These are phyloP conservation scores for Ceratorhiza oryzae-sativae DNA, from an alignment of 1,284 basidiomycete genomes.

Conservation along the genomic window DNA sequence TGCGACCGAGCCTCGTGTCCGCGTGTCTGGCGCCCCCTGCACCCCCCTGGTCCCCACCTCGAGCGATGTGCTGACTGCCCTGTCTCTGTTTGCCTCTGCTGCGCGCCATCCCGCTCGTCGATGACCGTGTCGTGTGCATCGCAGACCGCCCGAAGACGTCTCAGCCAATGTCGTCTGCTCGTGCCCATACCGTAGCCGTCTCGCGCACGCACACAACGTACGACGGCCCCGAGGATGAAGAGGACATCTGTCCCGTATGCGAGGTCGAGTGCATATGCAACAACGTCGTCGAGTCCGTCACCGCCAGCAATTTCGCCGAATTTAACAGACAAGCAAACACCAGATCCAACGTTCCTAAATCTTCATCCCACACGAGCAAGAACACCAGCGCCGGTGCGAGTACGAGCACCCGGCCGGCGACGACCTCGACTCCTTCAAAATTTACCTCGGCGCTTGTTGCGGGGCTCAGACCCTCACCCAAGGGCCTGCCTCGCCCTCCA, in stretches of 20 bases:
- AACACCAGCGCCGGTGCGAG: not conserved
- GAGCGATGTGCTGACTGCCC: slow-evolving; percentile 1
- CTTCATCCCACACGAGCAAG: not conserved
- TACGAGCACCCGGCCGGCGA: not conserved
- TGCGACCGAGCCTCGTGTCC: slow-evolving; percentile 37
- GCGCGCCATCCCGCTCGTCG: not conserved
- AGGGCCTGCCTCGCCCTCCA: slow-evolving; percentile 24
- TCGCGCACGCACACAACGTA: not conserved
- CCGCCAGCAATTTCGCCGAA: slow-evolving; percentile 27
- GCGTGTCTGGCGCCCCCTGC: slow-evolving; percentile 4
- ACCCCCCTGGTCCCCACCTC: not conserved
- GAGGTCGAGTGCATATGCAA: slow-evolving; percentile 37
- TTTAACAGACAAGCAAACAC: slow-evolving; percentile 16
- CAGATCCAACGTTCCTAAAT: not conserved
- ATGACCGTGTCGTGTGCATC: slow-evolving; percentile 13
- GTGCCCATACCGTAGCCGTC: slow-evolving; percentile 23
- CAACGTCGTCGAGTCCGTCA: slow-evolving; percentile 32
- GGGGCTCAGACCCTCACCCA: slow-evolving; percentile 34
- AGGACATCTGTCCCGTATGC: slow-evolving; percentile 35
- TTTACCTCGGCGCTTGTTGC: slow-evolving; percentile 32
- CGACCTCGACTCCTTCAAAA: slow-evolving; percentile 14
- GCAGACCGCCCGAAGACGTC: slow-evolving; percentile 32
- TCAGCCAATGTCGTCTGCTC: slow-evolving; percentile 15
- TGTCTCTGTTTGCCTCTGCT: slow-evolving; percentile 11
- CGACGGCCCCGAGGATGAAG: slow-evolving; percentile 28